phyloP scores from a whole-genome alignment of 306 rosid species.

The Sindora glabra region DNA sequence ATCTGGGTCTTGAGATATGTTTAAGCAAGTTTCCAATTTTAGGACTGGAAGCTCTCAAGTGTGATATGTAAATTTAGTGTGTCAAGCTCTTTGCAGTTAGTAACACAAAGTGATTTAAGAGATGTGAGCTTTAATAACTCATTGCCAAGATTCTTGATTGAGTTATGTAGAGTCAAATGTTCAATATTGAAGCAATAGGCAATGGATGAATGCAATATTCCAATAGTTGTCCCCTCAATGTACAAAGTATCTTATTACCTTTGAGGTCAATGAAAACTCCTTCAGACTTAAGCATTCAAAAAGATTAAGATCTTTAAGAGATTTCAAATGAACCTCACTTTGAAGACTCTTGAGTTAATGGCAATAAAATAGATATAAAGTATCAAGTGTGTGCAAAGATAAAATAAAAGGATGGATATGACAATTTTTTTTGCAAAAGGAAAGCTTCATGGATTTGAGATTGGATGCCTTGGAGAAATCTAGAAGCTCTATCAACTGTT shows the following conservation, averaged over 20 bases:
- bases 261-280: not conserved
- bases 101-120: no score
- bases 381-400: not conserved
- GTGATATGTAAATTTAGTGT: no score
- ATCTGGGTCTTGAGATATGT: no score
- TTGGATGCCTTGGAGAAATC: not conserved
- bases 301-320: not conserved
- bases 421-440: not conserved
- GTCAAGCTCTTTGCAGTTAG: no score
- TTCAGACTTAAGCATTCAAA: rapidly evolving
- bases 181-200: no score
- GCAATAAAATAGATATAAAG: not conserved
- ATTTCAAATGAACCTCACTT: not conserved
- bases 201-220: no score
- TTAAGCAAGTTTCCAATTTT: no score
- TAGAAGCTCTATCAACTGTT: not conserved
- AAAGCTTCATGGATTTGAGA: not conserved
- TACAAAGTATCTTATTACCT: not conserved
- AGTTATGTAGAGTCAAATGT: no score
- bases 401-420: not conserved
- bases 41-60: no score
- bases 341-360: not conserved
- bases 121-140: no score
- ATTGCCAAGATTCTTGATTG: no score
- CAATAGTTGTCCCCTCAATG: no score